Conservation (phyloP, 2,329 filamentous ascomycete species). For the Magnaporthiopsis poae region DNA sequence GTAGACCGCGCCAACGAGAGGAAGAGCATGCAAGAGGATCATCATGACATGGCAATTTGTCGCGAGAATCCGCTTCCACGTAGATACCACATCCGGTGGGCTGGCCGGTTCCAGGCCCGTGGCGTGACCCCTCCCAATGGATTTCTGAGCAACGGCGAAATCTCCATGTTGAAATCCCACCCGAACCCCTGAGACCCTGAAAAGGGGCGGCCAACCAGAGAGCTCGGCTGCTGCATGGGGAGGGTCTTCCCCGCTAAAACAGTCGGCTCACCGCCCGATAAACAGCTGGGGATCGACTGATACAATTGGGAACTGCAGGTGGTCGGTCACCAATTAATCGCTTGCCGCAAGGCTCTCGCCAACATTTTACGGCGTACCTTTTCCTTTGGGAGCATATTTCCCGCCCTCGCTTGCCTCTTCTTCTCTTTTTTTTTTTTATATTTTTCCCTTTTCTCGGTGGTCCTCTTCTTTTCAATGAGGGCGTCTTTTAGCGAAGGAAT, state of each 20-base stretch:
- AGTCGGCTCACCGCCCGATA: constrained; percentile 6
- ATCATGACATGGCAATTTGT: background rate
- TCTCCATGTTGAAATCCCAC: background rate
- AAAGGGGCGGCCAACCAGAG: background rate
- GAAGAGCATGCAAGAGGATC: background rate
- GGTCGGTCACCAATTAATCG: background rate
- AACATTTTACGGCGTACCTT: background rate
- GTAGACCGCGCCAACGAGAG: no score
- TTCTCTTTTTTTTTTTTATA: background rate
- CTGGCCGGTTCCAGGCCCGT: background rate
- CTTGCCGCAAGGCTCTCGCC: background rate
- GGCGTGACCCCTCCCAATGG: background rate
- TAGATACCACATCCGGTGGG: background rate
- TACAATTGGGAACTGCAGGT: background rate
- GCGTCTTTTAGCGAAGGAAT: background rate
- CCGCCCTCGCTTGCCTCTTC: background rate
- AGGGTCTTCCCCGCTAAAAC: constrained; percentile 5
- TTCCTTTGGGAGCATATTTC: background rate
- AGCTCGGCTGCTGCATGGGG: background rate
- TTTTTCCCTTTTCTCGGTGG: background rate
- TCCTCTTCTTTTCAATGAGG: background rate
- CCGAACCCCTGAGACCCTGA: background rate
- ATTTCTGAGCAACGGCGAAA: background rate
- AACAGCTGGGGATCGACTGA: constrained; percentile 1
- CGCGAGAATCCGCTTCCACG: background rate